phyloP scores from a whole-genome alignment of 495 filamentous ascomycete species.

The Penicillium ucsense region DNA sequence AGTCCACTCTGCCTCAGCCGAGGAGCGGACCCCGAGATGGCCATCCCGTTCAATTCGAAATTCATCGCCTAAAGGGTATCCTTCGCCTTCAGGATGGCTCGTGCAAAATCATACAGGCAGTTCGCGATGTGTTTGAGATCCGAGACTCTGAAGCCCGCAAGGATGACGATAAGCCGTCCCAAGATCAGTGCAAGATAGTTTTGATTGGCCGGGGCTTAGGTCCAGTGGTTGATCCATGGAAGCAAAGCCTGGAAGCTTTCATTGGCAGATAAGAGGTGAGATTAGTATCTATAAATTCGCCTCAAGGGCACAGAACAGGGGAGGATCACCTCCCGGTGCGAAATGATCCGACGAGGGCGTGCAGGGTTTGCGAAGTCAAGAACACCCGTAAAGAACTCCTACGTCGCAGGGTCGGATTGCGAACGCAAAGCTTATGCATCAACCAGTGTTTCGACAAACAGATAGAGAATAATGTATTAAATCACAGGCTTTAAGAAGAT shows the following conservation, averaged over 20 bases:
- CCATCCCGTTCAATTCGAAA: conserved; percentile 44
- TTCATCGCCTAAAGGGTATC: conserved; percentile 81
- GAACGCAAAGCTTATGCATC: too few relatives aligned
- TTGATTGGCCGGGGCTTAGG: conserved; percentile 64
- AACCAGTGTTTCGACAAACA: too few relatives aligned
- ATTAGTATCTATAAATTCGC: background rate
- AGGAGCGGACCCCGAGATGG: background rate
- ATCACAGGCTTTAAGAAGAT: background rate
- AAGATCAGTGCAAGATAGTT: conserved; percentile 58
- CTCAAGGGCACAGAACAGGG: too few relatives aligned
- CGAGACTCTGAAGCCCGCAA: conserved; percentile 45
- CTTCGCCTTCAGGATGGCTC: conserved; percentile 50
- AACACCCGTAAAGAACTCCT: too few relatives aligned
- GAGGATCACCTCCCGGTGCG: too few relatives aligned
- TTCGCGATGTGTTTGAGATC: conserved; percentile 88
- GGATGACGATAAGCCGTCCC: conserved; percentile 8
- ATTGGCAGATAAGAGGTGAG: conserved; percentile 2
- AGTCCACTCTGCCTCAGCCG: conserved; percentile 48
- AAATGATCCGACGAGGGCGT: too few relatives aligned
- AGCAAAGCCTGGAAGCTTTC: conserved; percentile 25
- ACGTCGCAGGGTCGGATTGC: too few relatives aligned
- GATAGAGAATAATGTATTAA: conserved; percentile 4
- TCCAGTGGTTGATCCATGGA: conserved; percentile 18
- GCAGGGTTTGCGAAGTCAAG: too few relatives aligned
- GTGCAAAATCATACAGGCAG: conserved; percentile 76